These are phyloP conservation scores for Arachnomyces sp. DNA, from an alignment of 2,329 filamentous ascomycete genomes.

Conservation along the genomic window DNA sequence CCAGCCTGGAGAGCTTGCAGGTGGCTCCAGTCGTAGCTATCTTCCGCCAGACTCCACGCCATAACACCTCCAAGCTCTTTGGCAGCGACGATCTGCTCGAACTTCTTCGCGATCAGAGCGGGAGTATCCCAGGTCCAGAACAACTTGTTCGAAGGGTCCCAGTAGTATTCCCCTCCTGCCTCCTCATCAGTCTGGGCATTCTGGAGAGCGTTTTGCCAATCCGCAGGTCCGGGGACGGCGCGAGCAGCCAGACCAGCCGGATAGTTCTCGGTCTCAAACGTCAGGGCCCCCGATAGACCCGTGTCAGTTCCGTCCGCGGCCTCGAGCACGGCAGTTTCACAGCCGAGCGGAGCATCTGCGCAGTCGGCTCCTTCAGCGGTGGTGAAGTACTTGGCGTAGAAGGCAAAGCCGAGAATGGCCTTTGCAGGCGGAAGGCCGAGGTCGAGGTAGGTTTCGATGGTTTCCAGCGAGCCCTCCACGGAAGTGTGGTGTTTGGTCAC, in stretches of 20 bases:
- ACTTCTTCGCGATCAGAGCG: slow-evolving; percentile 54
- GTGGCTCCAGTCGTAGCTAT: slow-evolving; percentile 42
- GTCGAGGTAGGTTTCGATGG: slow-evolving; percentile 52
- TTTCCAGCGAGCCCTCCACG: slow-evolving; percentile 47
- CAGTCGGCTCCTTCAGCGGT: slow-evolving; percentile 45
- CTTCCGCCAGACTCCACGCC: slow-evolving; percentile 68
- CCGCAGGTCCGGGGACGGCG: slow-evolving; percentile 46
- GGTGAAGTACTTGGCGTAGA: slow-evolving; percentile 62
- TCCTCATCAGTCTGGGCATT: slow-evolving; percentile 50
- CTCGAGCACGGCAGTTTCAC: slow-evolving; percentile 53
- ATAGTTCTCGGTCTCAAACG: slow-evolving; percentile 39
- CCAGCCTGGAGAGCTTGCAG: slow-evolving; percentile 16
- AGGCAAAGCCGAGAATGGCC: slow-evolving; percentile 60
- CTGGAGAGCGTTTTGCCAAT: slow-evolving; percentile 50
- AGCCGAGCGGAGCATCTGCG: slow-evolving; percentile 45
- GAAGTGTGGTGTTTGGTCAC: slow-evolving; percentile 59
- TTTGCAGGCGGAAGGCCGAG: slow-evolving; percentile 50
- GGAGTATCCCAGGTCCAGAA: slow-evolving; percentile 72
- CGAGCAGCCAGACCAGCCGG: slow-evolving; percentile 13
- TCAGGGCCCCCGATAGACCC: slow-evolving; percentile 43
- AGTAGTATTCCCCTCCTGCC: slow-evolving; percentile 61
- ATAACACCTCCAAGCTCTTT: slow-evolving; percentile 61
- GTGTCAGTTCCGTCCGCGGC: slow-evolving; percentile 53
- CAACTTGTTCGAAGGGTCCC: slow-evolving; percentile 50
- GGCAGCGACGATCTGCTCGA: slow-evolving; percentile 50